These are phyloP conservation scores for Penicillium paxilli DNA, from an alignment of 495 filamentous ascomycete genomes.

Conservation along the genomic window DNA sequence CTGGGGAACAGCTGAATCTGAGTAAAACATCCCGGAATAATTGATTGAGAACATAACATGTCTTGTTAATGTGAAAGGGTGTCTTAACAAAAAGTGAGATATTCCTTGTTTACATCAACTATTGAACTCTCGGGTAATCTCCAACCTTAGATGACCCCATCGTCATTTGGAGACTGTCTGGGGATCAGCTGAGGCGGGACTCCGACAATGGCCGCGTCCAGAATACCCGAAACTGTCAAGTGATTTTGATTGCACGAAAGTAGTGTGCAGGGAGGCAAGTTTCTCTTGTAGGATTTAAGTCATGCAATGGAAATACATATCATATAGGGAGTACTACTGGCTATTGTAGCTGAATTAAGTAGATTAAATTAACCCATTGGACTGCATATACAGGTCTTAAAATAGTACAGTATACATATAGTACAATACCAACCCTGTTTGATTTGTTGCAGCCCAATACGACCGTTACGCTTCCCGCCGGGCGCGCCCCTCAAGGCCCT, in stretches of 20 bases:
- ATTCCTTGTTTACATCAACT: too few species aligned
- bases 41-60: too few species aligned
- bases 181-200: slow-evolving; percentile 6
- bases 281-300: background rate
- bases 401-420: background rate
- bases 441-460: slow-evolving; percentile 23
- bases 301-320: background rate
- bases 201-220: slow-evolving; percentile 5
- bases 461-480: slow-evolving; percentile 11
- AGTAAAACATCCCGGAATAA: background rate
- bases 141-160: too few species aligned
- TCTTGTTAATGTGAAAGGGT: too few species aligned
- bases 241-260: too few species aligned
- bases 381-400: too few species aligned
- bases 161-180: background rate
- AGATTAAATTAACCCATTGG: too few species aligned
- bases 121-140: too few species aligned
- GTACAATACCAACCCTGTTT: background rate
- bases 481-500: too few species aligned
- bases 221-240: slow-evolving; percentile 2
- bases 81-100: too few species aligned
- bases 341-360: too few species aligned
- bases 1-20: background rate
- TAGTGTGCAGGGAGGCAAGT: background rate
- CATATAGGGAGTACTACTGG: background rate